Percentiles rank a stretch among this genome's conserved stretches.
Conservation (phyloP, 176 grass and related monocot species). For the Rhynchospora pubera region DNA sequence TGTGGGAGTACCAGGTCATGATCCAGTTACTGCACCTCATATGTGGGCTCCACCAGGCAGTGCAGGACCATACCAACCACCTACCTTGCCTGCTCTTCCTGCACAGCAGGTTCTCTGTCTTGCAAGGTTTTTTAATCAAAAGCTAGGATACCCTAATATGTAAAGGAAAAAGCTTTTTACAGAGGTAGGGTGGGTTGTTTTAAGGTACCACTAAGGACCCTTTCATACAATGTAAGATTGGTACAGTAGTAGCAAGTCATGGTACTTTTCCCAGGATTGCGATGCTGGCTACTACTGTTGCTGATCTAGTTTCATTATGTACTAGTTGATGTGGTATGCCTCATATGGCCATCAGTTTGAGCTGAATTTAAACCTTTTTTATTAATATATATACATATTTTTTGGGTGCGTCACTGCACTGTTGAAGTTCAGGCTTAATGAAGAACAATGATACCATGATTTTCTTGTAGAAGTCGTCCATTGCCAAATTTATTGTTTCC, state of each 20-base stretch:
- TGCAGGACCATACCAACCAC: constrained; percentile 41
- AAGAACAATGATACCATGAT: not conserved
- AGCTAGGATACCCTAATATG: not conserved
- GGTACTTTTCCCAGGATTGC: not conserved
- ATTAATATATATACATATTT: not conserved
- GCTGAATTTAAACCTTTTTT: not conserved
- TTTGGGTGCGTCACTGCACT: not conserved
- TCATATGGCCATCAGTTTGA: not conserved
- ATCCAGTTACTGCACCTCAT: constrained; percentile 38
- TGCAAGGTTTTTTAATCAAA: constrained; percentile 3
- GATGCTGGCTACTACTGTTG: not conserved
- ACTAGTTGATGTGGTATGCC: not conserved
- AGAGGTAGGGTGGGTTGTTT: not conserved
- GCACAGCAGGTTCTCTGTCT: constrained; percentile 39
- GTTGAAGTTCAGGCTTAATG: not conserved
- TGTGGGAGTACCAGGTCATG: constrained; percentile 37
- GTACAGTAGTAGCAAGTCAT: not conserved
- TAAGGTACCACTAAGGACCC: not conserved
- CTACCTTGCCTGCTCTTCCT: constrained; percentile 30
- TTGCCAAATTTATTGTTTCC: not conserved
- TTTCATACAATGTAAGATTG: not conserved
- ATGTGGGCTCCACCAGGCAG: constrained; percentile 55
- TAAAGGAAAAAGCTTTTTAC: not conserved
- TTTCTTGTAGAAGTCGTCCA: not conserved
- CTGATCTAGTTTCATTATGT: not conserved